These are phyloP conservation scores for Ascochyta lentis DNA, from an alignment of 2,329 filamentous ascomycete species.

Conservation along the genomic window DNA sequence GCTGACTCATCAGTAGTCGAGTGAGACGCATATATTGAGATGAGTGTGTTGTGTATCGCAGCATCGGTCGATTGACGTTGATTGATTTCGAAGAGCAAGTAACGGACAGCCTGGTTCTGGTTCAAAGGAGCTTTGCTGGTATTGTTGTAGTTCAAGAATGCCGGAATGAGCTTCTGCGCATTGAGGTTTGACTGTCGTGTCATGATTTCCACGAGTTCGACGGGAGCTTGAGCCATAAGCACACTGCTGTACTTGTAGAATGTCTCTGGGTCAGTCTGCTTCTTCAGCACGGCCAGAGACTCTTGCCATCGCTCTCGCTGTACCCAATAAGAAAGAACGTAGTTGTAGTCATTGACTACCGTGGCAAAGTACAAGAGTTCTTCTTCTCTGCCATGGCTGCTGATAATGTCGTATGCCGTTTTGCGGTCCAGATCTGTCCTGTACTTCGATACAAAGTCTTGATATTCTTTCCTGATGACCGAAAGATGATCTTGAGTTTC, in stretches of 20 bases:
- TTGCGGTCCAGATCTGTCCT: conserved; percentile 87
- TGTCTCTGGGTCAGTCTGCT: conserved; percentile 87
- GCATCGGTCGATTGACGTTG: conserved; percentile 79
- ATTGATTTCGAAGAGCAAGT: conserved; percentile 92
- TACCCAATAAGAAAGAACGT: conserved; percentile 95
- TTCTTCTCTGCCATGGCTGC: conserved; percentile 91
- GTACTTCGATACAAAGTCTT: conserved; percentile 85
- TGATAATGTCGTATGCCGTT: conserved; percentile 94
- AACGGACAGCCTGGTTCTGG: conserved; percentile 87
- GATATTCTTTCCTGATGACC: conserved; percentile 76
- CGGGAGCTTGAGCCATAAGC: conserved; percentile 86
- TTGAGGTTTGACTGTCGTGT: conserved; percentile 90
- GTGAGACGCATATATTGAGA: conserved; percentile 93
- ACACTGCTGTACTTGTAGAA: conserved; percentile 98
- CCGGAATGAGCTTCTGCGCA: conserved; percentile 87
- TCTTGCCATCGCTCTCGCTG: conserved; percentile 92
- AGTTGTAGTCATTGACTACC: conserved; percentile 88
- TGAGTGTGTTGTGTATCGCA: conserved; percentile 94
- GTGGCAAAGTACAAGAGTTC: conserved; percentile 92
- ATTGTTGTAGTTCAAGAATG: conserved; percentile 91
- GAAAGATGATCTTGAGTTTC: conserved; percentile 76
- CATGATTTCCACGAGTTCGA: conserved; percentile 90
- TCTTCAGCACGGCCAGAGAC: conserved; percentile 86
- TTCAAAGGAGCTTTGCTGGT: conserved; percentile 70
- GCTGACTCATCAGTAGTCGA: conserved; percentile 82